A percentile compares a stretch with the other conserved stretches of the same genome.
Evolutionary conservation across 2,329 filamentous ascomycete species (phyloP).

Genomic region (Biscogniauxia marginata): DNA sequence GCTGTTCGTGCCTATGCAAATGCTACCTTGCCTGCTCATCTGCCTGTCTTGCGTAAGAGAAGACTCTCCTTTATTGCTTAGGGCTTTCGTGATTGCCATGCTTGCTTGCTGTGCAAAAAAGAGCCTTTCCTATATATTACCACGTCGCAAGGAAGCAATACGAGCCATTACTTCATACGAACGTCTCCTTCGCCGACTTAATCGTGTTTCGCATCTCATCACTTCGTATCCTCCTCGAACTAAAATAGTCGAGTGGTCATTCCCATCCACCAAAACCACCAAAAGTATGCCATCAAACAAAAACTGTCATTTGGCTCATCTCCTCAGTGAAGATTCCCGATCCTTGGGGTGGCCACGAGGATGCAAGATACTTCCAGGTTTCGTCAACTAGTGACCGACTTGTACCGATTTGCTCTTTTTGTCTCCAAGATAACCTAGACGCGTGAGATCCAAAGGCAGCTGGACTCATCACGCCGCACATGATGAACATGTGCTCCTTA

Average conservation of each 20-base stretch:
- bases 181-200: not conserved
- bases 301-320: not conserved
- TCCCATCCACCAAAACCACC: not conserved
- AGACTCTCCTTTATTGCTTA: not conserved
- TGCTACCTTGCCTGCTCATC: not conserved
- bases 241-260: not conserved
- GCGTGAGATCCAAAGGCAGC: not conserved
- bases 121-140: not conserved
- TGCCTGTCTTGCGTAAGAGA: not conserved
- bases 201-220: not conserved
- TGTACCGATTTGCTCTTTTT: not conserved
- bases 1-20: not conserved
- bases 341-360: not conserved
- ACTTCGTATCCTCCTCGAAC: not conserved
- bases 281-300: not conserved
- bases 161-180: no score
- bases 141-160: not conserved
- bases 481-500: constrained; percentile 12
- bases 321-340: not conserved
- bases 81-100: no score
- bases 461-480: not conserved
- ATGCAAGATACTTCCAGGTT: not conserved
- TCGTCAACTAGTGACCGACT: not conserved
- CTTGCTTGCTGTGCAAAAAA: not conserved
- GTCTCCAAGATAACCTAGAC: not conserved